Percentiles rank a stretch among this genome's conserved stretches.
Evolutionary conservation across 2,329 filamentous ascomycete species (phyloP).

Genomic region (Xylaria multiplex): DNA sequence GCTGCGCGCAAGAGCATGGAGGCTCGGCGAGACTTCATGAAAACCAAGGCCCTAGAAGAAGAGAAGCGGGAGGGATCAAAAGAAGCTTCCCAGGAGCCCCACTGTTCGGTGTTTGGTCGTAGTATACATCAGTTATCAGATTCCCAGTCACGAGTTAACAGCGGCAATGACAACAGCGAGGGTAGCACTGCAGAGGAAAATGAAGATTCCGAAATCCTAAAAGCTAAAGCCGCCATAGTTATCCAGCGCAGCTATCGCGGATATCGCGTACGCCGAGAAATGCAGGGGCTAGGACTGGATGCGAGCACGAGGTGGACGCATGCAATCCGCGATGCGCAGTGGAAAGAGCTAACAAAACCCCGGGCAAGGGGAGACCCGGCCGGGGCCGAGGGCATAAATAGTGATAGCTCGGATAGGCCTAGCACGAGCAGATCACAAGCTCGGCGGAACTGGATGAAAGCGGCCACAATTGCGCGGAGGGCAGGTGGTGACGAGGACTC

Average conservation of each 20-base stretch:
- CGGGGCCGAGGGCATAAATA: constrained; percentile 26
- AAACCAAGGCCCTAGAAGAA: constrained; percentile 43
- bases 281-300: constrained; percentile 74
- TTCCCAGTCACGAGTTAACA: constrained; percentile 28
- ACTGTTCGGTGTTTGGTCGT: constrained; percentile 27
- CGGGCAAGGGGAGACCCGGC: constrained; percentile 49
- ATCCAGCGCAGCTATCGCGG: constrained; percentile 81
- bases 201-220: constrained; percentile 41
- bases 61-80: constrained; percentile 2
- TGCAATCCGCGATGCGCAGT: constrained; percentile 68
- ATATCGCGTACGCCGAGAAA: constrained; percentile 76
- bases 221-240: constrained; percentile 61
- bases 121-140: constrained; percentile 24
- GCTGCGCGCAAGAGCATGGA: constrained; percentile 42
- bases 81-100: constrained; percentile 9
- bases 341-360: constrained; percentile 61
- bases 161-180: constrained; percentile 10
- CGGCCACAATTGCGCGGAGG: constrained; percentile 73
- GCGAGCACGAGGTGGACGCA: constrained; percentile 77
- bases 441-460: constrained; percentile 79
- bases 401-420: constrained; percentile 32
- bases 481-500: constrained; percentile 74
- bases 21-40: constrained; percentile 50
- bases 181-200: constrained; percentile 17
- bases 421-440: constrained; percentile 54